phyloP scores from a whole-genome alignment of 352 stramenopile genomes.

The Pythium guiyangense region DNA sequence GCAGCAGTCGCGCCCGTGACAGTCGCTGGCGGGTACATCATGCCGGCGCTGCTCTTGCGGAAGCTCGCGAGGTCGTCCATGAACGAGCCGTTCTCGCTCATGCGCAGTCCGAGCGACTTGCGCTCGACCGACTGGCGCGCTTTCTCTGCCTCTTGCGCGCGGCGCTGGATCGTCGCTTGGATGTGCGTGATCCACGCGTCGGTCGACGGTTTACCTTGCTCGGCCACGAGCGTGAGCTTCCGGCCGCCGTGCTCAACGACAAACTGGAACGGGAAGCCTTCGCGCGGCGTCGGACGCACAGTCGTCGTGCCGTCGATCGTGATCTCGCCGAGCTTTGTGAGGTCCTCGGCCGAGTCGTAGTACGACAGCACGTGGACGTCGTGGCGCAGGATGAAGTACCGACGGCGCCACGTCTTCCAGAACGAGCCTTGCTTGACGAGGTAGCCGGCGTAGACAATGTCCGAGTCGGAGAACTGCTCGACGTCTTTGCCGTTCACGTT shows the following conservation, averaged over 20 bases:
- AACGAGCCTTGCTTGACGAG: conserved; percentile 85
- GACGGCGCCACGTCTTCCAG: conserved; percentile 81
- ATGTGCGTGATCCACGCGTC: conserved; percentile 68
- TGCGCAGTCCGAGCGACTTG: conserved; percentile 29
- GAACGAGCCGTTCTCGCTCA: conserved; percentile 34
- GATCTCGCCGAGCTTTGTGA: conserved; percentile 82
- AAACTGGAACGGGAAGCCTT: conserved; percentile 61
- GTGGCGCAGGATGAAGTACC: conserved; percentile 80
- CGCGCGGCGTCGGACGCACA: conserved; percentile 42
- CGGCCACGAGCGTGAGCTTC: conserved; percentile 68
- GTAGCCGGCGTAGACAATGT: conserved; percentile 78
- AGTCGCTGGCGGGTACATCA: conserved; percentile 9
- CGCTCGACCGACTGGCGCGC: conserved; percentile 32
- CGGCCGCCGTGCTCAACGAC: conserved; percentile 60
- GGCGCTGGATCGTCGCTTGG: conserved; percentile 37
- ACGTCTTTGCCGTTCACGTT: conserved; percentile 75
- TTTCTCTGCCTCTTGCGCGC: conserved; percentile 18
- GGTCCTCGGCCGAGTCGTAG: conserved; percentile 70
- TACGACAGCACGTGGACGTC: conserved; percentile 75
- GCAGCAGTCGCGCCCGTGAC: conserved; percentile 3
- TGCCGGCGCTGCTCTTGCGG: conserved; percentile 16
- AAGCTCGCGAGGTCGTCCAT: conserved; percentile 32
- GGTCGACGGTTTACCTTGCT: conserved; percentile 45
- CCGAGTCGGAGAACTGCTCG: conserved; percentile 82
- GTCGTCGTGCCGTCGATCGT: conserved; percentile 57